Evolutionary conservation across 176 grass and related monocot genomes (phyloP).

Genomic region (Coix lacrymajobi): DNA sequence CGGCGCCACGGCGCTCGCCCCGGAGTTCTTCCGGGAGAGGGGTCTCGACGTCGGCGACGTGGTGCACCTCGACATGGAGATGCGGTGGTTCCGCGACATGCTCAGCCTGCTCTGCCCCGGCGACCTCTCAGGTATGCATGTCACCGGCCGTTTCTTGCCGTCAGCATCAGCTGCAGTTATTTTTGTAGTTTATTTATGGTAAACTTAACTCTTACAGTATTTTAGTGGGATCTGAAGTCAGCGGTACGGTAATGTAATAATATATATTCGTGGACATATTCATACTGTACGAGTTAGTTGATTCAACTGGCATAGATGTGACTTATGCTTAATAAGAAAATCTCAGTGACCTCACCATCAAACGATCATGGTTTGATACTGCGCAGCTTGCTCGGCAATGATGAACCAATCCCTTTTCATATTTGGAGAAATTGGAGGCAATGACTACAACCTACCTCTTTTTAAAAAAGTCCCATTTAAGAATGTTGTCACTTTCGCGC

Average conservation of each 20-base stretch:
- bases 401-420: conserved; percentile 61
- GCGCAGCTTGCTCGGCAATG: conserved; percentile 26
- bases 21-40: conserved; percentile 49
- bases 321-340: no score
- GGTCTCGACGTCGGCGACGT: conserved; percentile 45
- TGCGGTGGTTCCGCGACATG: conserved; percentile 66
- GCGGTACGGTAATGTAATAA: no score
- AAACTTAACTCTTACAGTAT: no score
- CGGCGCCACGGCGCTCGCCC: conserved; percentile 59
- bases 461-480: conserved; percentile 14
- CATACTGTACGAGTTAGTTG: no score
- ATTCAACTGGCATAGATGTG: no score
- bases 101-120: conserved; percentile 32
- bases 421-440: conserved; percentile 93
- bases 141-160: not conserved
- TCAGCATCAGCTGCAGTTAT: no score
- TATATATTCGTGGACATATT: no score
- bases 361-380: not conserved
- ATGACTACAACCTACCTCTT: conserved; percentile 83
- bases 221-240: no score
- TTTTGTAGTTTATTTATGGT: no score
- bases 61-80: conserved; percentile 60
- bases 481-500: conserved; percentile 49
- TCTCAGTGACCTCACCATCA: no score
- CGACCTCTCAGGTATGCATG: not conserved